Conservation (phyloP, 2,329 filamentous ascomycete species). For the Pestalotiopsis sp. region DNA sequence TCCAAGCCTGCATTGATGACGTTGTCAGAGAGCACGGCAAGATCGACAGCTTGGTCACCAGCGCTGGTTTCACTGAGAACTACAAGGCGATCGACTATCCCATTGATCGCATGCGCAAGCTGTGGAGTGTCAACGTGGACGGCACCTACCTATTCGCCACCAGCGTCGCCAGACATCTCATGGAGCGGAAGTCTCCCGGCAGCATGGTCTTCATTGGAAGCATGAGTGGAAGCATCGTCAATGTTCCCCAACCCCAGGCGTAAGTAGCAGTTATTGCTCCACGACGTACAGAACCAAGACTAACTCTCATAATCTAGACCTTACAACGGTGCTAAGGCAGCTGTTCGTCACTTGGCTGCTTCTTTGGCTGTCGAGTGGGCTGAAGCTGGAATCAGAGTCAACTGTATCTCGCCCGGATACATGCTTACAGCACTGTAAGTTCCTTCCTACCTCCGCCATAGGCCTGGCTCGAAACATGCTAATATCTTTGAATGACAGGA, state of each 20-base stretch:
- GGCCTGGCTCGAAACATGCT: slow-evolving; percentile 9
- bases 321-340: slow-evolving; percentile 93
- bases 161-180: slow-evolving; percentile 83
- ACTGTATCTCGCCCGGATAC: slow-evolving; percentile 94
- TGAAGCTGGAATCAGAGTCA: slow-evolving; percentile 83
- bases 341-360: slow-evolving; percentile 83
- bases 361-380: slow-evolving; percentile 96
- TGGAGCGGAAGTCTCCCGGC: slow-evolving; percentile 76
- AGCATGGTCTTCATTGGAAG: slow-evolving; percentile 94
- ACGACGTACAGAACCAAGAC: neutral
- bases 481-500: slow-evolving; percentile 54
- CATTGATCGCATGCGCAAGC: slow-evolving; percentile 86
- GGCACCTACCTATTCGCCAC: slow-evolving; percentile 90
- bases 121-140: slow-evolving; percentile 92
- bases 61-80: slow-evolving; percentile 96
- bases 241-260: slow-evolving; percentile 91
- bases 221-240: slow-evolving; percentile 94
- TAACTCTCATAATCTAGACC: slow-evolving; percentile 47
- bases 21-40: slow-evolving; percentile 73
- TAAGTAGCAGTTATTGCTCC: slow-evolving; percentile 34
- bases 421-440: slow-evolving; percentile 92
- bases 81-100: slow-evolving; percentile 91
- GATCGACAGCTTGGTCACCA: slow-evolving; percentile 91
- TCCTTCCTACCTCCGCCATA: slow-evolving; percentile 1
- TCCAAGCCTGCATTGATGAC: slow-evolving; percentile 72